Evolutionary conservation across 345 rosid genomes (phyloP), one percentile per base, ranked within the genome.

Genomic region (Salix suchowensis): DNA sequence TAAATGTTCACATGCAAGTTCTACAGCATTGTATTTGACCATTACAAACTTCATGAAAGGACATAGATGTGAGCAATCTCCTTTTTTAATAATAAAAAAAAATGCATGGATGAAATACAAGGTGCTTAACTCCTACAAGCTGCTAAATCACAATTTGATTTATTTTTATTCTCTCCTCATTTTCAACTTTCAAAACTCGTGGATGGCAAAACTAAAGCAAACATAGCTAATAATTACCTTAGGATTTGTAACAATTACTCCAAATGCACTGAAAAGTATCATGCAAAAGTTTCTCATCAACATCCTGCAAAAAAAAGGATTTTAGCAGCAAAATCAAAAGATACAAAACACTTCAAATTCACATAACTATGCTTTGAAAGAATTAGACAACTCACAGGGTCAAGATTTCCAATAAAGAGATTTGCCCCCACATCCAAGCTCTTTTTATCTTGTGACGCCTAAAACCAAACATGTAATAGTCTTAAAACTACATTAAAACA

Each of bases 361-460:
- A 19, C 46, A 30, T 37, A 19, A 67, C 16, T 21, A 37, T 4
- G 12, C 13, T 55, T 15, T 34, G 36, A 44, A 26, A 74, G 24
- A 74, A 61, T 2, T 4, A 74, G 77, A 73, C 36, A 62, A 84
- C 97, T 89, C 80, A 96, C 98, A 15, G 99, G 94, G 73, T 96
- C 99, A 78, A 96, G 96, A 84, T 96, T 96, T 67, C 98, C 98
- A 42, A 94, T 96, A 79, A 96, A 96, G 73, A 96, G 97, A 81
- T 96, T 96, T 44, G 99, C 99, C 68, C 99, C 98, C 42, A 96
- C 98, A 74, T 96, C 99, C 87, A 94, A 83, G 77, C 97, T 96
- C 88, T 96, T 96, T 83, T 96, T 96, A 85, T 96, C 99, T 90
- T 96, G 99, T 26, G 99, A 88, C 11, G 98, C 97, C 99, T 96